Evolutionary conservation across 371 early-diverging fungal genomes (phyloP), one percentile per base, ranked within the genome.

Genomic region (Paraphysoderma sedebokerense): DNA sequence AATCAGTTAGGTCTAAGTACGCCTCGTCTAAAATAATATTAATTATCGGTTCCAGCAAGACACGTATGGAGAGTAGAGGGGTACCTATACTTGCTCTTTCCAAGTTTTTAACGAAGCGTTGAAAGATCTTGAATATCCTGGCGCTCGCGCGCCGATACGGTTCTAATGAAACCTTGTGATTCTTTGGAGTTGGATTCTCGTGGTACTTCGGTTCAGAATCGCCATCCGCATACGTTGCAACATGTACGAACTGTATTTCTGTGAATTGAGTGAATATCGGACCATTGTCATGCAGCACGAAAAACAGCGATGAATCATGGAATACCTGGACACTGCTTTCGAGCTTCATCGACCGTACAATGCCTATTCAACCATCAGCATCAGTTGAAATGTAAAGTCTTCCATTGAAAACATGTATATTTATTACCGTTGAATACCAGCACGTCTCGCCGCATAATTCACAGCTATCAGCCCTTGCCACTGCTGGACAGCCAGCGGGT

Each of bases 131-230:
- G 58, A 92, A 81, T 47, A 91, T 79, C 32, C 63, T 61, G 36
- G 63, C 65, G 28, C 81, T 76, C 8, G 81, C 84, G 8, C 67
- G 56, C 31, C 85, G 68, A 59, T 86, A 87, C n/a, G 76, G 74
- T 38, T 85, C 86, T 20, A 93, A 60, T 2, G 82, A 81, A 13
- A 85, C 89, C 60, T 96, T 96, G 61, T 96, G 92, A 0, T 87
- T 84, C 19, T 53, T 58, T 9, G 67, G 68, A 24, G 62, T 55
- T 15, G 86, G 86, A 1, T 72, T 59, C n/a, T 61, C 55, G 47
- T 87, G 71, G 52, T 92, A 90, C 0, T 63, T 65, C 0, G 75
- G 67, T 3, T 76, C 68, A 1, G 64, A 58, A 6, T 82, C 79
- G 17, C 72, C 77, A 7, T 62, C 65, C 2, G 72, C 70, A 51